These are phyloP conservation scores for Cryptosporidium meleagridis DNA, from an alignment of 169 alveolate genomes.

Conservation along the genomic window DNA sequence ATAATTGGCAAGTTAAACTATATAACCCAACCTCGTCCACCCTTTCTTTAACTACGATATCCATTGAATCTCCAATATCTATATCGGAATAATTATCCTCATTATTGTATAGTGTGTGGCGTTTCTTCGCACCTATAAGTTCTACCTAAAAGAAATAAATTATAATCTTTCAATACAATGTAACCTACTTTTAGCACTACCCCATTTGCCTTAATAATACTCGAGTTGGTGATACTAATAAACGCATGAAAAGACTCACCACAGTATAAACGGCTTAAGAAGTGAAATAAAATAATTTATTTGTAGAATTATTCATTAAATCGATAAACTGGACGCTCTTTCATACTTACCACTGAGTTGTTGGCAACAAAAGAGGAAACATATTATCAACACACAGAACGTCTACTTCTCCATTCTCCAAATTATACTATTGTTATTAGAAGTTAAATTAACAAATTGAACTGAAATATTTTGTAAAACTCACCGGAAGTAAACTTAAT, in stretches of 20 bases:
- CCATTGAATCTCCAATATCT: slow-evolving; percentile 69
- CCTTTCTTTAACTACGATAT: slow-evolving; percentile 40
- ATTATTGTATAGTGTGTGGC: slow-evolving; percentile 21
- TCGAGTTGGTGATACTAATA: slow-evolving; percentile 52
- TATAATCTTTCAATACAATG: background rate
- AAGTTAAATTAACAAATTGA: background rate
- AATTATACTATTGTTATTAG: background rate
- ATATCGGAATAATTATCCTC: slow-evolving; percentile 47
- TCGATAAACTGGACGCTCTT: background rate
- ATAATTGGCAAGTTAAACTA: slow-evolving; percentile 53
- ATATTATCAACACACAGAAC: slow-evolving; percentile 51
- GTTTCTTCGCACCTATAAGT: slow-evolving; percentile 35
- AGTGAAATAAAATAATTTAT: background rate
- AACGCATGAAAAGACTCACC: slow-evolving; percentile 70
- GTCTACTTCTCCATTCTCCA: slow-evolving; percentile 18
- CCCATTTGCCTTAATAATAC: slow-evolving; percentile 57
- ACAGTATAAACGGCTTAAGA: slow-evolving; percentile 43
- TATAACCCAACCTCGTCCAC: slow-evolving; percentile 71
- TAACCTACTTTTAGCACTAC: slow-evolving; percentile 49
- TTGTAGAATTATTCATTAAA: background rate
- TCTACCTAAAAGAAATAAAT: slow-evolving; percentile 39
- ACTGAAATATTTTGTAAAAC: background rate
- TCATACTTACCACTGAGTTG: slow-evolving; percentile 66
- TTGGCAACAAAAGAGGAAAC: slow-evolving; percentile 60
- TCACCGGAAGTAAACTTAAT: slow-evolving; percentile 36